Base-by-base conservation (phyloP, 139 green algal species). In the Dunaliella sp. region DNA sequence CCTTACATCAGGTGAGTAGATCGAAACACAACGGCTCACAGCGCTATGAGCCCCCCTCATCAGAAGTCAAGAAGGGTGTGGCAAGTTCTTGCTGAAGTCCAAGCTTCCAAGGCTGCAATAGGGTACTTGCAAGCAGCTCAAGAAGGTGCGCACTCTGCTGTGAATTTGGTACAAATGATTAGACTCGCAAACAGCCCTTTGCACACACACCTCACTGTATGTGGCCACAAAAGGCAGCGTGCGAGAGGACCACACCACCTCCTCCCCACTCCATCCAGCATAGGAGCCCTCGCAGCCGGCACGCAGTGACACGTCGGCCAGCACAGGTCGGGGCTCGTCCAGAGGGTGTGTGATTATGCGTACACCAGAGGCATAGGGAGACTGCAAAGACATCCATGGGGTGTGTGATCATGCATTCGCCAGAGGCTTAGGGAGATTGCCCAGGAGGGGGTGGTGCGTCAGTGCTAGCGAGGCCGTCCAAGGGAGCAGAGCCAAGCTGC, bases 221-320 rank as follows among this genome's bases (percentile, higher is more conserved):
- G 94, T 96, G 32, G 88, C 88, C 33, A 94, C 86, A n/a, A 86
- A 92, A 1, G 94, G 92, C 31, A 92, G 74, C 78, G 92, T 87
- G 7, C 36, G 32, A 32, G 83, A 86, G 25, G 90, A 88, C 93
- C 94, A 96, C n/a, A 96, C 86, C 3, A 96, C 83, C 0, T 72
- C 36, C 87, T 96, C 93, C 30, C 88, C 88, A 3, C 87, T 84
- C 77, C 87, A 92, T 48, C 85, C 86, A 12, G 87, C 87, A 38
- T 88, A 88, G 0, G 65, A 57, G 26, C 85, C 88, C 2, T 24
- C 75, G 3, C 77, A 75, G 21, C 88, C 77, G n/a, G 85, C 59
- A 2, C 88, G 74, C 25, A 83, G 30, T 1, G 86, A 87, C 80
- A 91, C 85, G 80, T 93, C 87, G 24, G 89, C 87, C 48, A 91